phyloP scores from a whole-genome alignment of 495 filamentous ascomycete genomes.

The Aspergillus heteromorphus region DNA sequence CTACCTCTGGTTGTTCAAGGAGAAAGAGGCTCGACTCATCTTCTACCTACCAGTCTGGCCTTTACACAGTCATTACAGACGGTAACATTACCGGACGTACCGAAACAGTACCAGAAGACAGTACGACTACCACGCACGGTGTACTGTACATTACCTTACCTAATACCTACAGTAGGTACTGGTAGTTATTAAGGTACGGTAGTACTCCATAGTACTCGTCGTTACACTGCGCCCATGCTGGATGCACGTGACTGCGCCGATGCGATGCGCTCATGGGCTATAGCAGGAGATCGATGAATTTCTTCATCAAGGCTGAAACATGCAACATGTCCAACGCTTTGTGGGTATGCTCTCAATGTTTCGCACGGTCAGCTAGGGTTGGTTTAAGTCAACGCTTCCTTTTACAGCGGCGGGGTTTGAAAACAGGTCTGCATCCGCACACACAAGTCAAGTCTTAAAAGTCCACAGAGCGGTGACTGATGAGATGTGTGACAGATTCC shows the following conservation, averaged over 20 bases:
- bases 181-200: no score
- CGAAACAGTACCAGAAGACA: not conserved
- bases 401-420: slow-evolving; percentile 21
- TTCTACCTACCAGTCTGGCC: slow-evolving; percentile 32
- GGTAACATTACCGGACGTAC: not conserved
- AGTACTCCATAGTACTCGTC: not conserved
- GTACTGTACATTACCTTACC: no score
- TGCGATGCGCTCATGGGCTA: no score
- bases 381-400: slow-evolving; percentile 3
- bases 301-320: no score
- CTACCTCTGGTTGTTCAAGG: not conserved
- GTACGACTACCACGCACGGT: not conserved
- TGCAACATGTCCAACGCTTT: slow-evolving; percentile 26
- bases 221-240: not conserved
- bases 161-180: no score
- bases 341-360: slow-evolving; percentile 31
- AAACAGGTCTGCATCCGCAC: slow-evolving; percentile 25
- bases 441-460: not conserved
- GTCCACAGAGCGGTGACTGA: not conserved
- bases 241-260: no score
- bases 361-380: slow-evolving; percentile 20
- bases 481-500: slow-evolving; percentile 30
- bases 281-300: no score
- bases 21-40: not conserved
- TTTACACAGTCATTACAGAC: slow-evolving; percentile 26